Evolutionary conservation across 331 rosid species (phyloP).

Genomic region (Cydonia oblonga): DNA sequence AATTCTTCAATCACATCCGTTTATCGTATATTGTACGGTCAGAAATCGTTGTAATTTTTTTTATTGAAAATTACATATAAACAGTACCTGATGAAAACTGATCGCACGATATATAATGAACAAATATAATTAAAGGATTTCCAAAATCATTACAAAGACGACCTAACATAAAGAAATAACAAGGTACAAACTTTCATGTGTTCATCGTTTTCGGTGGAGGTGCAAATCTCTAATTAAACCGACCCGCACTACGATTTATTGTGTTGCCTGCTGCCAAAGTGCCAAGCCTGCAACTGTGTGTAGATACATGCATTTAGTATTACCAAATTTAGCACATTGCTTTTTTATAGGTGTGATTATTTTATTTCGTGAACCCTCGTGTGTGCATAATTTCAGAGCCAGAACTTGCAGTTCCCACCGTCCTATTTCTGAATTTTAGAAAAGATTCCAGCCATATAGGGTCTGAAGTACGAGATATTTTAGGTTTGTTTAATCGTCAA

Average conservation of each 20-base stretch:
- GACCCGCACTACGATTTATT: background rate
- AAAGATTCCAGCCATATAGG: background rate
- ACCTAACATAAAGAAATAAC: background rate
- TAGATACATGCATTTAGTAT: background rate
- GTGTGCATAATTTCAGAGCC: conserved; percentile 16
- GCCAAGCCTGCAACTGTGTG: background rate
- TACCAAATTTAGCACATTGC: no score
- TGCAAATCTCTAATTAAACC: background rate
- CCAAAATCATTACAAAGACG: rapidly evolving
- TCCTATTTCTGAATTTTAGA: background rate
- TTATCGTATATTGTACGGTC: rapidly evolving
- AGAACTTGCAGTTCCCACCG: background rate
- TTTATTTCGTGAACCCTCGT: background rate
- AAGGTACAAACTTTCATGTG: background rate
- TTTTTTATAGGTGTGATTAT: background rate
- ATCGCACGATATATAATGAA: rapidly evolving
- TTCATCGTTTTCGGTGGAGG: background rate
- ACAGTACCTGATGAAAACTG: no score
- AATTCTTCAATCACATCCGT: rapidly evolving
- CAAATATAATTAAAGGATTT: rapidly evolving
- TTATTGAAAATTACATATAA: no score
- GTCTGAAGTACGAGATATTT: no score
- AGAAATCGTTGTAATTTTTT: no score
- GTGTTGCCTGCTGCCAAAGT: background rate
- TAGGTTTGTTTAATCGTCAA: no score